Conservation (phyloP, 352 stramenopile genomes). For the Phytophthora chlamydospora region DNA sequence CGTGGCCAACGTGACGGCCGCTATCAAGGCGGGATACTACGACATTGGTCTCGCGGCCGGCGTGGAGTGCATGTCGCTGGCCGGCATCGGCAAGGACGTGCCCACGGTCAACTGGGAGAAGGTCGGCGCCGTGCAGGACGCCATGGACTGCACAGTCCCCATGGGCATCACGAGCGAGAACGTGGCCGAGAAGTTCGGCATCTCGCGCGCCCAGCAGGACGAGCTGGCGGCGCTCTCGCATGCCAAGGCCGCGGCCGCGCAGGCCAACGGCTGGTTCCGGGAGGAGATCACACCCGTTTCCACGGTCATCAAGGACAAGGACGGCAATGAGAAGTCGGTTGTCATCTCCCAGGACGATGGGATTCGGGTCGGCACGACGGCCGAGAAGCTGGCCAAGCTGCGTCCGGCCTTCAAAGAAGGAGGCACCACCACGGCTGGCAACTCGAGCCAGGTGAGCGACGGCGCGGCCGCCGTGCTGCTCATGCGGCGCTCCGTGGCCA, state of each 20-base stretch:
- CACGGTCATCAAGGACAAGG: slow-evolving; percentile 74
- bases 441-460: slow-evolving; percentile 90
- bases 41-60: slow-evolving; percentile 87
- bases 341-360: slow-evolving; percentile 83
- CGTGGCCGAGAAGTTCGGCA: slow-evolving; percentile 77
- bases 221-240: slow-evolving; percentile 78
- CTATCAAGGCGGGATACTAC: slow-evolving; percentile 87
- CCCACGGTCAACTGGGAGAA: slow-evolving; percentile 70
- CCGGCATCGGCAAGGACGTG: slow-evolving; percentile 51
- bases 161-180: slow-evolving; percentile 91
- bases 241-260: slow-evolving; percentile 69
- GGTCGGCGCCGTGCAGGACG: slow-evolving; percentile 58
- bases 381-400: slow-evolving; percentile 73
- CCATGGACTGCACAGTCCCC: slow-evolving; percentile 83
- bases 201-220: slow-evolving; percentile 83
- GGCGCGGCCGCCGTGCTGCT: slow-evolving; percentile 88
- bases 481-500: slow-evolving; percentile 83
- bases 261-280: slow-evolving; percentile 85
- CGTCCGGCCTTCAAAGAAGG: slow-evolving; percentile 82
- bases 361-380: slow-evolving; percentile 67
- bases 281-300: slow-evolving; percentile 90
- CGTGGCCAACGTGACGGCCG: slow-evolving; percentile 70
- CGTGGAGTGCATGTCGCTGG: slow-evolving; percentile 89
- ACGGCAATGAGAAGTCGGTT: slow-evolving; percentile 78
- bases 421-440: slow-evolving; percentile 81